These are phyloP conservation scores for Mycosarcoma maydis DNA, from an alignment of 1,284 basidiomycete genomes.

Conservation along the genomic window DNA sequence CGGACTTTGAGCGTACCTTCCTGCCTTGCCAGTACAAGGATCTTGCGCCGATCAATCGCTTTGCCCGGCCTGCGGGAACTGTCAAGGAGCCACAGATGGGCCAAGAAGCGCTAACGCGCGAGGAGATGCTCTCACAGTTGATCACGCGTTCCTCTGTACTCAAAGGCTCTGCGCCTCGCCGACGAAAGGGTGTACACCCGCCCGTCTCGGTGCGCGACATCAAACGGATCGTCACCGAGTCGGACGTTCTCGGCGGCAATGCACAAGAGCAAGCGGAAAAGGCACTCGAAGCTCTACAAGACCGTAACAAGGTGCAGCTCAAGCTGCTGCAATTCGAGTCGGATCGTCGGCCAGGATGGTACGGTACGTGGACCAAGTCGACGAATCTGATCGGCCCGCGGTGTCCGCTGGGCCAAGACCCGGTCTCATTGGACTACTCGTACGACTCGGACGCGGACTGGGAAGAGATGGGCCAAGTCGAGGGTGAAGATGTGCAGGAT, in stretches of 20 bases:
- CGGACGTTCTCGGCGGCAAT: conserved; percentile 61
- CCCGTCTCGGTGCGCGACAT: conserved; percentile 60
- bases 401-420: conserved; percentile 61
- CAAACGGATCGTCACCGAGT: conserved; percentile 62
- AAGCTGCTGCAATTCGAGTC: conserved; percentile 63
- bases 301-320: conserved; percentile 56
- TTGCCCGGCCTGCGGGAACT: conserved; percentile 7
- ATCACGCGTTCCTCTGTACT: conserved; percentile 15
- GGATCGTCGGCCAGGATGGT: conserved; percentile 63
- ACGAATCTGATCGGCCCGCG: conserved; percentile 60
- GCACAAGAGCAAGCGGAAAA: conserved; percentile 55
- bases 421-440: conserved; percentile 62
- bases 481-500: conserved; percentile 60
- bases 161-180: conserved; percentile 1
- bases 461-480: conserved; percentile 61
- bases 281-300: conserved; percentile 53
- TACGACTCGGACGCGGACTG: conserved; percentile 66
- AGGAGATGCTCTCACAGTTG: conserved; percentile 52
- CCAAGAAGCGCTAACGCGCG: conserved; percentile 13
- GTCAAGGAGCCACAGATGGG: conserved; percentile 18
- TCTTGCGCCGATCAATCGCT: conserved; percentile 60
- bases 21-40: conserved; percentile 62
- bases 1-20: conserved; percentile 62
- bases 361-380: conserved; percentile 62
- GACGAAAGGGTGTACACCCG: conserved; percentile 52